Evolutionary conservation across 2,329 filamentous ascomycete species (phyloP), one percentile per base, ranked within the genome.

Genomic region (Fusarium scirpi): DNA sequence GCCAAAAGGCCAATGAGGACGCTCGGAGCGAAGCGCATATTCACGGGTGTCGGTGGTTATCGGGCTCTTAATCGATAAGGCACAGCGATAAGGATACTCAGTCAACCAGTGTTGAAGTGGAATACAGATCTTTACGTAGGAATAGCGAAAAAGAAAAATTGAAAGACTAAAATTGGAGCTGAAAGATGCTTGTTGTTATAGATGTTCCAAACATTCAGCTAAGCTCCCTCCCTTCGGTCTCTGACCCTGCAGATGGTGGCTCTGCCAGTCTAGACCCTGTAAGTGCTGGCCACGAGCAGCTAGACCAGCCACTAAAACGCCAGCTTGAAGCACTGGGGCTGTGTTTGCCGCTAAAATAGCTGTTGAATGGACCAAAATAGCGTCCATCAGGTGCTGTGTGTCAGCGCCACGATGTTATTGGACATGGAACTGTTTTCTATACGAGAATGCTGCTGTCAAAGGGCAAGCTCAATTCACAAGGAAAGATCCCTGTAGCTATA

Each of bases 1-100:
- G 64, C 67, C 54, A 70, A 46, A 45, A 70, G 53, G n/a, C 67
- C 58, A 41, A 71, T 24, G 34, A 70, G 52, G 55, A 70, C 51
- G 40, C 63, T 65, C 45, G 51, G 47, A 32, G 67, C 40, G 56
- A 70, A 71, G 44, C 67, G 67, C 67, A 70, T 70, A 15, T 56
- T 27, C 20, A 5, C 18, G 32, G 11, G 20, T 46, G n/a, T 58
- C 20, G 12, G 41, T 29, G 25, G 48, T 15, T 32, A n/a, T 20
- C 40, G 9, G n/a, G 24, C 8, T 8, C 30, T 20, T 15, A 16
- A 24, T 20, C 22, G 34, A 25, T 22, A 27, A 27, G 11, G 5
- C 25, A 15, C 25, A 24, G 18, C 8, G 34, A 38, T n/a, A 38
- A 38, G 34, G 6, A 38, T 32, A 18, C 25, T 49, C 15, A 20